Evolutionary conservation across 2,329 filamentous ascomycete genomes (phyloP).

Genomic region (Elsinoe ampelina): DNA sequence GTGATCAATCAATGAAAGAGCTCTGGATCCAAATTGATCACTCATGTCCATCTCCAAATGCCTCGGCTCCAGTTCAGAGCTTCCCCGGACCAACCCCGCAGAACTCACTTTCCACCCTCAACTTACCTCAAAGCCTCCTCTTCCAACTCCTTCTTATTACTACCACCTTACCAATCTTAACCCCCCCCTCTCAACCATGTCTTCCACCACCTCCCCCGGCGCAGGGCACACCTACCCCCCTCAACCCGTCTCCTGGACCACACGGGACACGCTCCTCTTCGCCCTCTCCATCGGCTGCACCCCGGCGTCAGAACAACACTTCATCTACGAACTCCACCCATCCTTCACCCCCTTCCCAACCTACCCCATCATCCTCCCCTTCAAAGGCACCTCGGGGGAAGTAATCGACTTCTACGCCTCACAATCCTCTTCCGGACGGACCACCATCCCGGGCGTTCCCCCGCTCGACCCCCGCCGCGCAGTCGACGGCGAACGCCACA

Average conservation of each 20-base stretch:
- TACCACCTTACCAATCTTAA: background rate
- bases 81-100: slow-evolving; percentile 11
- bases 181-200: background rate
- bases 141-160: background rate
- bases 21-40: background rate
- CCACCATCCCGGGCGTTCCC: slow-evolving; percentile 64
- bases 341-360: slow-evolving; percentile 83
- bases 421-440: slow-evolving; percentile 43
- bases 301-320: slow-evolving; percentile 72
- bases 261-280: slow-evolving; percentile 82
- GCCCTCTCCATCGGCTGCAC: slow-evolving; percentile 80
- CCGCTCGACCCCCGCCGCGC: slow-evolving; percentile 64
- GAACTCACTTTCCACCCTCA: background rate
- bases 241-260: slow-evolving; percentile 70
- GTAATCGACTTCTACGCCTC: slow-evolving; percentile 77
- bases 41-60: background rate
- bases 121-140: background rate
- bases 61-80: slow-evolving; percentile 1
- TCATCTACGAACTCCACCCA: slow-evolving; percentile 83
- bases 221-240: slow-evolving; percentile 71
- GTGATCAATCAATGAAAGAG: background rate
- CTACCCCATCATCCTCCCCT: slow-evolving; percentile 73
- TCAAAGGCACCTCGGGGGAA: slow-evolving; percentile 68
- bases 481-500: slow-evolving; percentile 74
- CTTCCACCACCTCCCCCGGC: slow-evolving; percentile 34